phyloP scores from a whole-genome alignment of 345 rosid species.

The Camelina neglecta region DNA sequence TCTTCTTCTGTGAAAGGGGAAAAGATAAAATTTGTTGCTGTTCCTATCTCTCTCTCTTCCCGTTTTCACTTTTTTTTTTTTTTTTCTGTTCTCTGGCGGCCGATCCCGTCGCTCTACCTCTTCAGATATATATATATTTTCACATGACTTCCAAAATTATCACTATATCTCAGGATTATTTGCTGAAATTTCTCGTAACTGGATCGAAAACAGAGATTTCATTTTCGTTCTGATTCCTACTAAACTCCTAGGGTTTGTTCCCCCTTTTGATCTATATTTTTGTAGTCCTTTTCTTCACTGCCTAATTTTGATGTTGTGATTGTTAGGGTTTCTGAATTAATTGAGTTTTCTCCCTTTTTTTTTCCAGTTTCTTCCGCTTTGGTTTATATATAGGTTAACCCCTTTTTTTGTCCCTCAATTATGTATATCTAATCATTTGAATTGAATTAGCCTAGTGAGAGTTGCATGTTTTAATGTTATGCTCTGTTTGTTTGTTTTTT shows the following conservation, averaged over 20 bases:
- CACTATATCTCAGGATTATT: background rate
- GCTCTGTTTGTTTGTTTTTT: background rate
- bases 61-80: background rate
- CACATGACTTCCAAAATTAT: constrained; percentile 2
- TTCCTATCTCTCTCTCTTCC: background rate
- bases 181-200: constrained; percentile 1
- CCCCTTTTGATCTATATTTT: constrained; percentile 22
- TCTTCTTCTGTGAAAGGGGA: too few species aligned
- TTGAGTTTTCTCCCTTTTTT: background rate
- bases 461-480: constrained; percentile 22
- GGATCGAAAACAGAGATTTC: constrained; percentile 20
- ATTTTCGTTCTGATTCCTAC: constrained; percentile 28
- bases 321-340: constrained; percentile 32
- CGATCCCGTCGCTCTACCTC: constrained; percentile 35
- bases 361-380: constrained; percentile 2
- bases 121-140: background rate
- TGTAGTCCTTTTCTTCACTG: background rate
- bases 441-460: background rate
- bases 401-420: background rate
- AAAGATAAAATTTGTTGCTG: too few species aligned
- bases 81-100: constrained; percentile 18
- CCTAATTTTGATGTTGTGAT: constrained; percentile 12
- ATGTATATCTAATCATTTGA: background rate
- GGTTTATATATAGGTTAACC: background rate
- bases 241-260: constrained; percentile 33